These are phyloP conservation scores for Agastache rugosa DNA, from an alignment of 257 asterid species.

Conservation along the genomic window DNA sequence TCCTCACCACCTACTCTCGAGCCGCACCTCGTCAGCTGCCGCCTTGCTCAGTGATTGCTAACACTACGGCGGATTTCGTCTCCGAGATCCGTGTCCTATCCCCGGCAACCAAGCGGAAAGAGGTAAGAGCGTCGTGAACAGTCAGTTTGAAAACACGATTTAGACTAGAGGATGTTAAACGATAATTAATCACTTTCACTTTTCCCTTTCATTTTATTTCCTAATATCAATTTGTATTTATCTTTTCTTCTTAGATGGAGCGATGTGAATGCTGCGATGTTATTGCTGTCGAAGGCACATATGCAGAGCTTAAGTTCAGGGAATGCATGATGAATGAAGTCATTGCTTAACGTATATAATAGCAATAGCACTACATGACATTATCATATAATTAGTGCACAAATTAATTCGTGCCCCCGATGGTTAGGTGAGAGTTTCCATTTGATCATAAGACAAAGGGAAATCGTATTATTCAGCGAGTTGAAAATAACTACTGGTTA, in stretches of 20 bases:
- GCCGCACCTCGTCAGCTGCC: slow-evolving; percentile 39
- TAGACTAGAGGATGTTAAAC: too few relatives aligned
- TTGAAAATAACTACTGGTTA: slow-evolving; percentile 60
- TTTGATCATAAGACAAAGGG: not conserved
- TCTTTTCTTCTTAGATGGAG: slow-evolving; percentile 38
- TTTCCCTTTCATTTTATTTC: not conserved
- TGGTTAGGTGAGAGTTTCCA: not conserved
- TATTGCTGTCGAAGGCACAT: slow-evolving; percentile 22
- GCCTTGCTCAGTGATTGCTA: slow-evolving; percentile 37
- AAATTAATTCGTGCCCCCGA: not conserved
- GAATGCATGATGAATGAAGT: slow-evolving; percentile 41
- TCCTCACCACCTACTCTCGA: slow-evolving; percentile 49
- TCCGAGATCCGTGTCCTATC: slow-evolving; percentile 53
- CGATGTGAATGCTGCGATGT: slow-evolving; percentile 55
- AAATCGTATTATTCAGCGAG: not conserved
- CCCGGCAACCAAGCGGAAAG: slow-evolving; percentile 46
- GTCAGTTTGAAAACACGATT: too few relatives aligned
- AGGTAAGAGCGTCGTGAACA: slow-evolving; percentile 34
- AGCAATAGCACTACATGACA: too few relatives aligned
- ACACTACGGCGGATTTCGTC: slow-evolving; percentile 47
- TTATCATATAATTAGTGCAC: too few relatives aligned
- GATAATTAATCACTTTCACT: not conserved
- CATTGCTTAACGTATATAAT: slow-evolving; percentile 24
- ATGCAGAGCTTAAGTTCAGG: slow-evolving; percentile 39
- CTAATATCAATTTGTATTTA: not conserved